These are phyloP conservation scores for Talaromyces pinophilus DNA, from an alignment of 2,329 filamentous ascomycete species.

Conservation along the genomic window DNA sequence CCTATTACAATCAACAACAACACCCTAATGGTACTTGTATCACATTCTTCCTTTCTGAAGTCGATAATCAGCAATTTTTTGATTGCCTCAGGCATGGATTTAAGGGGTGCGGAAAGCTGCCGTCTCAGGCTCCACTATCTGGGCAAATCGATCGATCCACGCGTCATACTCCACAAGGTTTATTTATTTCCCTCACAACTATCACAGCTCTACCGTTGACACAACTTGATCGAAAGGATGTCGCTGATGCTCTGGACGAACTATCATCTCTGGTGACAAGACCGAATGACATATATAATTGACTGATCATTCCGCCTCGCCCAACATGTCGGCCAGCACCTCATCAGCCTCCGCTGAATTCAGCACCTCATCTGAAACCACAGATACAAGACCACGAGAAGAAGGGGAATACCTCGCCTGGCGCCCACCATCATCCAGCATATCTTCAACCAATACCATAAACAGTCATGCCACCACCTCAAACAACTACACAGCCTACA, in stretches of 20 bases:
- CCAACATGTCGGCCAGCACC: constrained; percentile 11
- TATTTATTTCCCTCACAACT: not conserved
- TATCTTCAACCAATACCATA: not conserved
- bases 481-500: not conserved
- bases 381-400: not conserved
- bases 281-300: not conserved
- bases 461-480: not conserved
- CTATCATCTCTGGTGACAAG: not conserved
- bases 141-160: not conserved
- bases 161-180: not conserved
- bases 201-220: not conserved
- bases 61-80: not conserved
- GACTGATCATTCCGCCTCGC: not conserved
- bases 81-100: not conserved
- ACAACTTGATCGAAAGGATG: not conserved
- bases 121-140: constrained; percentile 4
- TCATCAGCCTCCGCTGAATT: not conserved
- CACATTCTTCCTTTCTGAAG: not conserved
- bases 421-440: constrained; percentile 5
- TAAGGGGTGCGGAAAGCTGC: not conserved
- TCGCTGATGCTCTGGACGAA: not conserved
- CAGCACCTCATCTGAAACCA: not conserved
- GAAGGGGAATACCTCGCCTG: constrained; percentile 19
- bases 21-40: not conserved
- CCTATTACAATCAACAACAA: not conserved